phyloP scores from a whole-genome alignment of 2,329 filamentous ascomycete genomes.

The Alternaria tenuissima region DNA sequence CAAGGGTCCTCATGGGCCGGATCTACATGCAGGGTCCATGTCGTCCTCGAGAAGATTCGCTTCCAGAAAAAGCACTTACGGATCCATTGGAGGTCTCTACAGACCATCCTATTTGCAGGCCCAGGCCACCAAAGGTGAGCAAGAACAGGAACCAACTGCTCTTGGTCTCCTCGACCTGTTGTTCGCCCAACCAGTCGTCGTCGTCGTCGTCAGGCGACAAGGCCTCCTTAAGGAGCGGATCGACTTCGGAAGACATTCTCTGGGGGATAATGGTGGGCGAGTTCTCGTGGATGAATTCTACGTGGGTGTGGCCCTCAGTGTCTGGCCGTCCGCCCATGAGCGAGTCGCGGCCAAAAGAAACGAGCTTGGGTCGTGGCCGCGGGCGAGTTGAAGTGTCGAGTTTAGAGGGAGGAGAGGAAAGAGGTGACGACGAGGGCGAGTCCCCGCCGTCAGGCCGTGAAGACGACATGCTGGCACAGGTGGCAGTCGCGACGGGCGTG shows the following conservation, averaged over 20 bases:
- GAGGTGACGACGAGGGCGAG: slow-evolving; percentile 24
- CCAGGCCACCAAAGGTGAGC: slow-evolving; percentile 85
- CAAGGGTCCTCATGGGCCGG: not conserved
- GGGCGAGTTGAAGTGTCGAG: slow-evolving; percentile 29
- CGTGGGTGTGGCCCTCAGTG: slow-evolving; percentile 26
- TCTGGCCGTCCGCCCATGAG: slow-evolving; percentile 27
- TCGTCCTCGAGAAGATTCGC: not conserved
- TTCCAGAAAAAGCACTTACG: slow-evolving; percentile 51
- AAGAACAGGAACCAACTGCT: slow-evolving; percentile 86
- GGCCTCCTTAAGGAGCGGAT: slow-evolving; percentile 45
- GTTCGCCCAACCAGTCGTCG: slow-evolving; percentile 53
- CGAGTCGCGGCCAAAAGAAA: slow-evolving; percentile 46
- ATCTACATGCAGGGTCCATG: slow-evolving; percentile 14
- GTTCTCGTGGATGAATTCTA: slow-evolving; percentile 45
- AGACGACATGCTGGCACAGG: slow-evolving; percentile 16
- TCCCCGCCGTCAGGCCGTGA: slow-evolving; percentile 12
- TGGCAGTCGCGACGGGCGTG: slow-evolving; percentile 18
- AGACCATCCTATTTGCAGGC: slow-evolving; percentile 92
- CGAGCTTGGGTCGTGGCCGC: slow-evolving; percentile 43
- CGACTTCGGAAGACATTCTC: slow-evolving; percentile 41
- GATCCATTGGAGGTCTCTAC: slow-evolving; percentile 95
- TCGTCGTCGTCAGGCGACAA: slow-evolving; percentile 43
- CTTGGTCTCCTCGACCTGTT: slow-evolving; percentile 71
- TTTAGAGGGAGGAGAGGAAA: slow-evolving; percentile 25
- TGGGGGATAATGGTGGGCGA: slow-evolving; percentile 45